phyloP scores from a whole-genome alignment of 169 alveolate genomes.

The Plasmodium gaboni region DNA sequence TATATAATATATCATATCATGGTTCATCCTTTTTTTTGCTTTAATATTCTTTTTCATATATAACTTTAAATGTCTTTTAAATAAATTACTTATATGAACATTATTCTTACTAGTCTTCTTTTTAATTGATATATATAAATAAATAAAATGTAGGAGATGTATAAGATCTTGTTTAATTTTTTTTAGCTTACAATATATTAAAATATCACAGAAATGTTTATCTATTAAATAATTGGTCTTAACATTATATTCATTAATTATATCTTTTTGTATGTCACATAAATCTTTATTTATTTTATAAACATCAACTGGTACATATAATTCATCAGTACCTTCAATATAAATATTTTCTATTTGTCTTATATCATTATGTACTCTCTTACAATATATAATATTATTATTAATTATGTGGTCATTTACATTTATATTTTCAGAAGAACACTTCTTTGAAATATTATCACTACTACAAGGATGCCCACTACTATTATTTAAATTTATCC shows the following conservation, averaged over 20 bases:
- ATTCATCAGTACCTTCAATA: too few relatives aligned
- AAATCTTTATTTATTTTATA: too few relatives aligned
- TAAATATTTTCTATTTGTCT: too few relatives aligned
- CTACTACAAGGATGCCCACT: not conserved
- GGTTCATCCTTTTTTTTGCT: not conserved
- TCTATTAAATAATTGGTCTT: conserved; percentile 28
- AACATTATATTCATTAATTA: not conserved
- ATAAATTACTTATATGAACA: too few relatives aligned
- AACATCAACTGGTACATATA: too few relatives aligned
- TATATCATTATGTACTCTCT: too few relatives aligned
- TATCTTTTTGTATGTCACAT: too few relatives aligned
- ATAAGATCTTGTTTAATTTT: conserved; percentile 33
- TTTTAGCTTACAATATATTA: conserved; percentile 18
- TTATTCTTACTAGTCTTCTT: conserved; percentile 1
- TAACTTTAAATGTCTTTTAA: not conserved
- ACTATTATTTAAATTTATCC: too few relatives aligned
- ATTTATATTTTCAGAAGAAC: too few relatives aligned
- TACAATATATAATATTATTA: too few relatives aligned
- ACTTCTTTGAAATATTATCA: not conserved
- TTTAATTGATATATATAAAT: conserved; percentile 15
- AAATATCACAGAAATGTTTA: conserved; percentile 3
- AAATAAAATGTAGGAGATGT: conserved; percentile 23
- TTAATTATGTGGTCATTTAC: too few relatives aligned
- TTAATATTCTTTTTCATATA: not conserved
- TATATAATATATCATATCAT: too few relatives aligned